phyloP scores from a whole-genome alignment of 768 basidiomycete species.

The Lentinula lateritia region DNA sequence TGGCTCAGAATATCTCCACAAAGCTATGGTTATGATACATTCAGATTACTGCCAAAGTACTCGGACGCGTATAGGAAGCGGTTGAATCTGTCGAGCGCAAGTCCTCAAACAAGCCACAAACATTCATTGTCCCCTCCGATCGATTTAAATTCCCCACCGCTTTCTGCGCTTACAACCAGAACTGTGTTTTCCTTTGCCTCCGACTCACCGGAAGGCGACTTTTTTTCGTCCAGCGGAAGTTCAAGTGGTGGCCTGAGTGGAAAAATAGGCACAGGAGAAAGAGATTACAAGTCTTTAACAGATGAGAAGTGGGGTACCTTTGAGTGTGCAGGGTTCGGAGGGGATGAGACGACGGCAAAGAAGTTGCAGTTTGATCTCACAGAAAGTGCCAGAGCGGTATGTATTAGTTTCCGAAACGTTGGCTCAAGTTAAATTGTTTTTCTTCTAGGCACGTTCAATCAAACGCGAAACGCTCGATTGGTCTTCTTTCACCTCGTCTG shows the following conservation, averaged over 20 bases:
- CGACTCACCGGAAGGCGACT: background rate
- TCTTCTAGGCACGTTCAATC: slow-evolving; percentile 48
- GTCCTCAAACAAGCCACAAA: slow-evolving; percentile 41
- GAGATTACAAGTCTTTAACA: slow-evolving; percentile 73
- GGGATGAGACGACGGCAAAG: slow-evolving; percentile 40
- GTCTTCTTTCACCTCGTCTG: slow-evolving; percentile 82
- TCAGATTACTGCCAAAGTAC: slow-evolving; percentile 53
- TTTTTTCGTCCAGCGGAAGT: background rate
- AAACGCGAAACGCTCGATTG: slow-evolving; percentile 86
- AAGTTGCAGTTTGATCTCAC: slow-evolving; percentile 91
- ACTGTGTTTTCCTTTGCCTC: background rate
- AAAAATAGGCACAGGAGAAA: slow-evolving; percentile 34
- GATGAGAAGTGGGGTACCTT: slow-evolving; percentile 93
- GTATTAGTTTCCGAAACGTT: slow-evolving; percentile 10
- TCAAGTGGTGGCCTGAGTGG: background rate
- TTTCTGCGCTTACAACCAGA: background rate
- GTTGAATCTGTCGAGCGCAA: slow-evolving; percentile 64
- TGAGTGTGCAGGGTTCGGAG: slow-evolving; percentile 75
- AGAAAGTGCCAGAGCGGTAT: slow-evolving; percentile 71
- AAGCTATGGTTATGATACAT: slow-evolving; percentile 19
- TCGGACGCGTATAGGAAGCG: slow-evolving; percentile 73
- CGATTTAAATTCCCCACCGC: slow-evolving; percentile 20
- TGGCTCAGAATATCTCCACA: slow-evolving; percentile 71
- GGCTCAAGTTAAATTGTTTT: background rate
- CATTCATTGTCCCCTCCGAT: slow-evolving; percentile 15